phyloP scores from a whole-genome alignment of 1,139 yeast species.

The Hemisphaericaspora xylanilytica region DNA sequence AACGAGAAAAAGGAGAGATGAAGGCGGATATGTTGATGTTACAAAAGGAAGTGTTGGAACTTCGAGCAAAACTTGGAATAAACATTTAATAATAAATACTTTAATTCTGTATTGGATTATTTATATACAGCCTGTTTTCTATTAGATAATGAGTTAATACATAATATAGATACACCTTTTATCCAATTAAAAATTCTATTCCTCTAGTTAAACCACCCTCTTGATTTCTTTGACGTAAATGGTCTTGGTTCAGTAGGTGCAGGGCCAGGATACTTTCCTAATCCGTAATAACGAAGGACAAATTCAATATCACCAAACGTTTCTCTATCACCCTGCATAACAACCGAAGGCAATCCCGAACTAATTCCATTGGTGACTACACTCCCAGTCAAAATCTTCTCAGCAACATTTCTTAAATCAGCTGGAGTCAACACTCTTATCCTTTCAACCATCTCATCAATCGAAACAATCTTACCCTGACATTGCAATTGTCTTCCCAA shows the following conservation, averaged over 20 bases:
- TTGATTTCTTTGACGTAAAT: constrained; percentile 16
- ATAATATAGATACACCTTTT: neutral
- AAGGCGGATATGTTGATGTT: constrained; percentile 53
- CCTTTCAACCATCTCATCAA: constrained; percentile 77
- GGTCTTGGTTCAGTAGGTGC: constrained; percentile 31
- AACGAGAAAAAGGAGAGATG: constrained; percentile 44
- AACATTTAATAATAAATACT: too few relatives aligned
- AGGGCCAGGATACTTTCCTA: constrained; percentile 48
- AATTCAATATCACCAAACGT: constrained; percentile 79
- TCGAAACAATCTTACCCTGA: constrained; percentile 74
- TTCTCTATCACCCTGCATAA: constrained; percentile 85
- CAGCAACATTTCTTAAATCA: constrained; percentile 75
- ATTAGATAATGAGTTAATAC: neutral
- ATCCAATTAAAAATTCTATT: neutral
- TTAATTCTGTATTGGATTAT: too few relatives aligned
- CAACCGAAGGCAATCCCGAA: constrained; percentile 72
- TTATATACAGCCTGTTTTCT: neutral
- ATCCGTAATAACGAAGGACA: constrained; percentile 66
- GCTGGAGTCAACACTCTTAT: constrained; percentile 64
- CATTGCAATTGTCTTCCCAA: constrained; percentile 92
- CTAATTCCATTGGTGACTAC: constrained; percentile 50
- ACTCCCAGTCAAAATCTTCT: constrained; percentile 68
- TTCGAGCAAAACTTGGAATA: constrained; percentile 44
- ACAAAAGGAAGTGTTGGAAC: constrained; percentile 65
- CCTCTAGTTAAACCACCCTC: neutral